Conservation (phyloP, 2,329 filamentous ascomycete genomes). For the Paraphoma sp. region DNA sequence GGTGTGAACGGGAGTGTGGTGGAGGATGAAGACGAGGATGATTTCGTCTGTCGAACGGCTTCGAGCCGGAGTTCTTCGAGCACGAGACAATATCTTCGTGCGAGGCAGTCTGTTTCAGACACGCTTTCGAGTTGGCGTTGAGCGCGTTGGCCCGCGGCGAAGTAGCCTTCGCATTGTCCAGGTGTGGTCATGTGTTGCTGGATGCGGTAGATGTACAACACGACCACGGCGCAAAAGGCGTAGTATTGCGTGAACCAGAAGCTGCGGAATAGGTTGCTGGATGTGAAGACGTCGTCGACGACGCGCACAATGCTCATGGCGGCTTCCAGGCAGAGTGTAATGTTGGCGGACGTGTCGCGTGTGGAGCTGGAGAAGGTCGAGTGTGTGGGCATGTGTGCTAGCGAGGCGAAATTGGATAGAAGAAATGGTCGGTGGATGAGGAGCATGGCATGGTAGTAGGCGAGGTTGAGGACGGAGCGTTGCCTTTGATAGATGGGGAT, state of each 20-base stretch:
- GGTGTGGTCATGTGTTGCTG: conserved; percentile 55
- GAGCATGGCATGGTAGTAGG: conserved; percentile 63
- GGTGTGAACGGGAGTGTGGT: not conserved
- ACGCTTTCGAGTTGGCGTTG: conserved; percentile 44
- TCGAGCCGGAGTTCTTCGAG: conserved; percentile 60
- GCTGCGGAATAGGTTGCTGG: conserved; percentile 53
- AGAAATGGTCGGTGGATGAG: conserved; percentile 63
- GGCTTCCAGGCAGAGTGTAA: conserved; percentile 56
- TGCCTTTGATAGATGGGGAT: conserved; percentile 61
- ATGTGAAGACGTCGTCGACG: conserved; percentile 51
- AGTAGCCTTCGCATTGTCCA: conserved; percentile 56
- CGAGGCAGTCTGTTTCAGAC: conserved; percentile 40
- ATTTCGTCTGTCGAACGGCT: conserved; percentile 37
- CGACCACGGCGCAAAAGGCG: conserved; percentile 61
- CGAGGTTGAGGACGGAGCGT: conserved; percentile 61
- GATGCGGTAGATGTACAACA: conserved; percentile 63
- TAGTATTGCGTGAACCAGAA: conserved; percentile 63
- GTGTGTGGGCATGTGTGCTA: conserved; percentile 39
- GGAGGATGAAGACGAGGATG: not conserved
- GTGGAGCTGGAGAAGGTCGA: conserved; percentile 17
- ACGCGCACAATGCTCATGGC: conserved; percentile 55
- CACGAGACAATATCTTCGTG: conserved; percentile 59
- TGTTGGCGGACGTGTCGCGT: conserved; percentile 37
- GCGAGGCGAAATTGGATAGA: conserved; percentile 50
- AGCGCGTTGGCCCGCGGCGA: conserved; percentile 53